Conservation (phyloP, 2,329 filamentous ascomycete species). For the Endothia cerciana region DNA sequence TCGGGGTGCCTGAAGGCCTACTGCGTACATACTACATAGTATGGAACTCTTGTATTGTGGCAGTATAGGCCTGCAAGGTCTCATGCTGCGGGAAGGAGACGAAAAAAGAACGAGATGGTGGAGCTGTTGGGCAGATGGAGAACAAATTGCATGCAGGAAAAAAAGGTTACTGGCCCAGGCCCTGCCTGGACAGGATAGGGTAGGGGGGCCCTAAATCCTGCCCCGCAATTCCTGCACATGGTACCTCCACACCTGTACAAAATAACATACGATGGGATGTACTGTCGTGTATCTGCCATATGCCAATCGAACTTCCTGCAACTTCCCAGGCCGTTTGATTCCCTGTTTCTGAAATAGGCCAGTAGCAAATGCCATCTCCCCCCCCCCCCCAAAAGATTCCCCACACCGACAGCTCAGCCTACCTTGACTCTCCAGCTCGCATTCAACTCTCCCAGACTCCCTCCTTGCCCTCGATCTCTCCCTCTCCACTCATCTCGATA, state of each 20-base stretch:
- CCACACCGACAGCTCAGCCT: slow-evolving; percentile 20
- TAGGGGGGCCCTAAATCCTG: not conserved
- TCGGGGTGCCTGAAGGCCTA: not conserved
- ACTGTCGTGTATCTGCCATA: slow-evolving; percentile 1
- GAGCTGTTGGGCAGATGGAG: not conserved
- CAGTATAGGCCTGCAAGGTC: not conserved
- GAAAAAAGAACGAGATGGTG: not conserved
- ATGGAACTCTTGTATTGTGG: not conserved
- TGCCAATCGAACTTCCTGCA: not conserved
- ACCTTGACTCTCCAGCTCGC: slow-evolving; percentile 2
- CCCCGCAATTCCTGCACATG: not conserved
- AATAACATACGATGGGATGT: not conserved
- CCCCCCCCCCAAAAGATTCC: slow-evolving; percentile 7
- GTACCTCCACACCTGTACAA: not conserved
- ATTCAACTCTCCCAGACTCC: slow-evolving; percentile 6
- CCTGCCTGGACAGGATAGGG: not conserved
- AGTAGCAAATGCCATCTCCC: slow-evolving; percentile 18
- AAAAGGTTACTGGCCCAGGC: not conserved
- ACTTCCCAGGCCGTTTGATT: slow-evolving; percentile 1
- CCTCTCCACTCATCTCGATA: not conserved
- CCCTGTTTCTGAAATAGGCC: slow-evolving; percentile 23
- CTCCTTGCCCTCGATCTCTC: not conserved
- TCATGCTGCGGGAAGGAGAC: not conserved
- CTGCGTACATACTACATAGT: not conserved
- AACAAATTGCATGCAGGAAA: slow-evolving; percentile 6